Percentiles rank a stretch among this genome's conserved stretches.
Conservation (phyloP, 495 filamentous ascomycete species). For the Darksidea phi region DNA sequence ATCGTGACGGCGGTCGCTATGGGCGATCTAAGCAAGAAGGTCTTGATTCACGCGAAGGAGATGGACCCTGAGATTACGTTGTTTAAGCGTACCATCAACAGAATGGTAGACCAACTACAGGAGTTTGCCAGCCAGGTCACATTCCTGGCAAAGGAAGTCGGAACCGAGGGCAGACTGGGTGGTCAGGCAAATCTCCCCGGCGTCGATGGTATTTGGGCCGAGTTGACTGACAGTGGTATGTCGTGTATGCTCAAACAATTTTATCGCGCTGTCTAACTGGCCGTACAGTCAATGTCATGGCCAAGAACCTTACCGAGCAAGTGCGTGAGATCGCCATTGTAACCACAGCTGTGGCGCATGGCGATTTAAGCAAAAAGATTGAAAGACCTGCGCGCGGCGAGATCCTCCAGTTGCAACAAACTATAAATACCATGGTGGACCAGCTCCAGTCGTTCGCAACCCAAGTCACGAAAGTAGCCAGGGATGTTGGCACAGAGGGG, state of each 20-base stretch:
- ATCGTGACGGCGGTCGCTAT: slow-evolving; percentile 95
- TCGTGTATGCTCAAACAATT: background rate
- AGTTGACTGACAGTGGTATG: slow-evolving; percentile 89
- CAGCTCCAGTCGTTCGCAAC: slow-evolving; percentile 95
- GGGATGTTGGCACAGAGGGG: slow-evolving; percentile 96
- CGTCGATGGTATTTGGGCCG: slow-evolving; percentile 97
- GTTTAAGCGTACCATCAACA: slow-evolving; percentile 97
- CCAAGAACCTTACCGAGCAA: slow-evolving; percentile 76
- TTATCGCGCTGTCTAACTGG: slow-evolving; percentile 36
- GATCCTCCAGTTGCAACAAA: slow-evolving; percentile 93
- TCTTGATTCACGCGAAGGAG: slow-evolving; percentile 90
- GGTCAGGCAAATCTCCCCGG: slow-evolving; percentile 93
- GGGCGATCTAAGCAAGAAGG: slow-evolving; percentile 96
- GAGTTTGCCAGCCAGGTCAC: slow-evolving; percentile 98
- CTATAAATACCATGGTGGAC: slow-evolving; percentile 99
- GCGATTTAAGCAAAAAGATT: slow-evolving; percentile 95
- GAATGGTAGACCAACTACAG: slow-evolving; percentile 98
- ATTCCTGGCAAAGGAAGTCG: slow-evolving; percentile 92
- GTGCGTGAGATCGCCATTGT: slow-evolving; percentile 97
- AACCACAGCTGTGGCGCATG: slow-evolving; percentile 93
- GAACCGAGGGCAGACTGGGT: slow-evolving; percentile 94
- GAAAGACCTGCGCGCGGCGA: slow-evolving; percentile 91
- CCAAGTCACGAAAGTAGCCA: slow-evolving; percentile 92
- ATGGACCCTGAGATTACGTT: slow-evolving; percentile 99
- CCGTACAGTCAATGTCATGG: slow-evolving; percentile 91